Percentiles rank a stretch among this genome's conserved stretches.
phyloP scores from a whole-genome alignment of 768 basidiomycete species.

The Naganishia randhawae region DNA sequence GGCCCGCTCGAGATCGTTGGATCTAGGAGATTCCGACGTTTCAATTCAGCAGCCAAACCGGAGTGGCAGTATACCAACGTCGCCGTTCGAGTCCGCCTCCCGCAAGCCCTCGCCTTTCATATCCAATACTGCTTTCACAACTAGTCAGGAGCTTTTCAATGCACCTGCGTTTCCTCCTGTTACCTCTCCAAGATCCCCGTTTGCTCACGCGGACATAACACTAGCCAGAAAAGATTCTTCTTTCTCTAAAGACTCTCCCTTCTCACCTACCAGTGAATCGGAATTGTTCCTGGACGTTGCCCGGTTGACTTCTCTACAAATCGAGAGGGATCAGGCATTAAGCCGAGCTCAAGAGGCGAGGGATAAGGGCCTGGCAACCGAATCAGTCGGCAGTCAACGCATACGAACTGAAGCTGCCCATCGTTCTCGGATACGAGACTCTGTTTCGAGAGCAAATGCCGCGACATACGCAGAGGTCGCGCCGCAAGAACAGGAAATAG shows the following conservation, averaged over 20 bases:
- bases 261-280: not conserved
- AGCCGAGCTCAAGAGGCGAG: slow-evolving; percentile 3
- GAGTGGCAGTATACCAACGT: not conserved
- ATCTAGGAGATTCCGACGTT: not conserved
- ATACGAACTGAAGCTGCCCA: not conserved
- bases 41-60: not conserved
- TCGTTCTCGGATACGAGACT: not conserved
- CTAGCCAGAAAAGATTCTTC: not conserved
- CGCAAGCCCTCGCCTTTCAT: not conserved
- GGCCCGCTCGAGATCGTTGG: not conserved
- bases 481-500: not conserved
- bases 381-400: not conserved
- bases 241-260: not conserved
- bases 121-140: not conserved
- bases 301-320: slow-evolving; percentile 4
- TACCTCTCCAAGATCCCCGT: not conserved
- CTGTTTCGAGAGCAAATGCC: not conserved
- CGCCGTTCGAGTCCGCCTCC: not conserved
- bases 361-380: slow-evolving; percentile 4
- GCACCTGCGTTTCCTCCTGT: slow-evolving; percentile 12
- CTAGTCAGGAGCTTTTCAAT: not conserved
- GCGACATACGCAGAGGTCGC: not conserved
- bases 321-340: slow-evolving; percentile 8
- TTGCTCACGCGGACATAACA: not conserved
- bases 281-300: slow-evolving; percentile 23